phyloP scores from a whole-genome alignment of 2,329 filamentous ascomycete genomes.

The Cladosporium sp. region DNA sequence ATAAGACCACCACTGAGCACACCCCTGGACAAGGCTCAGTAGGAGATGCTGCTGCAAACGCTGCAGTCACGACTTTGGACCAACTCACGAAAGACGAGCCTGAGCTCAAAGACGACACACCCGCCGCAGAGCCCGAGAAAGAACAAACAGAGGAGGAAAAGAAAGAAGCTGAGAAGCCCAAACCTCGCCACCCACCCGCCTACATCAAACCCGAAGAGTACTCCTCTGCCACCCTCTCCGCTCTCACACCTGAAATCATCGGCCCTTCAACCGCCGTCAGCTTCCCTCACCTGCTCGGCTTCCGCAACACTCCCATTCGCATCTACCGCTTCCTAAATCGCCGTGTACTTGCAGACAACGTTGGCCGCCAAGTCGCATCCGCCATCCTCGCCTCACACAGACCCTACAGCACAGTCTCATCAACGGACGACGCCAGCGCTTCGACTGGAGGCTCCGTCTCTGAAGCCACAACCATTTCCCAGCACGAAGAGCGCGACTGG shows the following conservation, averaged over 20 bases:
- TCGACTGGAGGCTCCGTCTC: constrained; percentile 36
- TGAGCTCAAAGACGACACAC: constrained; percentile 30
- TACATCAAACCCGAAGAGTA: constrained; percentile 77
- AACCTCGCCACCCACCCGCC: constrained; percentile 64
- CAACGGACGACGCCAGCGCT: constrained; percentile 26
- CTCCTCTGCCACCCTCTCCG: constrained; percentile 62
- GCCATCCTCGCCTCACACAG: constrained; percentile 66
- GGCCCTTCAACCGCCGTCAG: constrained; percentile 70
- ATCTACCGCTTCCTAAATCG: constrained; percentile 86
- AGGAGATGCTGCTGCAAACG: constrained; percentile 31
- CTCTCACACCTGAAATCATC: constrained; percentile 67
- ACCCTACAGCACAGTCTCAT: constrained; percentile 42
- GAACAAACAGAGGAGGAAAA: constrained; percentile 43
- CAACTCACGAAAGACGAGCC: constrained; percentile 15
- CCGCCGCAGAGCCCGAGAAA: constrained; percentile 31
- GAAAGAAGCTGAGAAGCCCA: constrained; percentile 45
- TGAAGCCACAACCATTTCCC: constrained; percentile 67
- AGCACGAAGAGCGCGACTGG: constrained; percentile 77
- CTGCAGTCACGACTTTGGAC: constrained; percentile 13
- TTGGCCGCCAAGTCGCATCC: constrained; percentile 84
- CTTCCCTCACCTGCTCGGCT: constrained; percentile 89
- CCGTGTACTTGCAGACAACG: constrained; percentile 78
- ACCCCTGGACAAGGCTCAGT: constrained; percentile 27
- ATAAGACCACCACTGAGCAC: constrained; percentile 16
- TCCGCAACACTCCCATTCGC: constrained; percentile 83